phyloP scores from a whole-genome alignment of 768 basidiomycete species.

The Dacryopinax primogenitus region DNA sequence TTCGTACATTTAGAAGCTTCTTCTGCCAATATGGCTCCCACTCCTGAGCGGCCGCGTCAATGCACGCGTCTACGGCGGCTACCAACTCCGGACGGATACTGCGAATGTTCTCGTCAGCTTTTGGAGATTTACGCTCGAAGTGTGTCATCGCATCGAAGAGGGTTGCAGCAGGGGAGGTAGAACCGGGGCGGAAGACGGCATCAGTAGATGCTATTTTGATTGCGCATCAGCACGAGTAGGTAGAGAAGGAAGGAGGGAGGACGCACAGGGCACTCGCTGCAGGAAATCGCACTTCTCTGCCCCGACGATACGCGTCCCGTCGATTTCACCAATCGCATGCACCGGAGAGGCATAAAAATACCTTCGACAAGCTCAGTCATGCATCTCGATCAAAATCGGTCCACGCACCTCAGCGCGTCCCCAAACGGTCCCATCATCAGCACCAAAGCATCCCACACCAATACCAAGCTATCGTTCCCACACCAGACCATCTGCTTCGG shows the following conservation, averaged over 20 bases:
- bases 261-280: slow-evolving; percentile 81
- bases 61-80: slow-evolving; percentile 77
- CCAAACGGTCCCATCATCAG: slow-evolving; percentile 88
- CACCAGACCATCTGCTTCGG: slow-evolving; percentile 77
- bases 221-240: neutral
- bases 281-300: slow-evolving; percentile 74
- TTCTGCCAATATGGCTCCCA: slow-evolving; percentile 87
- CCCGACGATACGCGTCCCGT: slow-evolving; percentile 76
- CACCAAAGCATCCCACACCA: slow-evolving; percentile 66
- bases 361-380: slow-evolving; percentile 32
- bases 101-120: slow-evolving; percentile 85
- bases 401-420: slow-evolving; percentile 62
- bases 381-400: neutral
- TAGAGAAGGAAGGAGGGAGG: neutral
- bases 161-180: slow-evolving; percentile 80
- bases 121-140: slow-evolving; percentile 70
- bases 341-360: slow-evolving; percentile 66
- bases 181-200: slow-evolving; percentile 84
- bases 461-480: slow-evolving; percentile 83
- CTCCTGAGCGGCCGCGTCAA: slow-evolving; percentile 86
- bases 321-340: slow-evolving; percentile 71
- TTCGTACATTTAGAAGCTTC: slow-evolving; percentile 58
- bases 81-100: slow-evolving; percentile 77
- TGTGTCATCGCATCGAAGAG: slow-evolving; percentile 86
- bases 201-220: slow-evolving; percentile 49